These are phyloP conservation scores for Calonectria naviculata DNA, from an alignment of 2,329 filamentous ascomycete species.

Conservation along the genomic window DNA sequence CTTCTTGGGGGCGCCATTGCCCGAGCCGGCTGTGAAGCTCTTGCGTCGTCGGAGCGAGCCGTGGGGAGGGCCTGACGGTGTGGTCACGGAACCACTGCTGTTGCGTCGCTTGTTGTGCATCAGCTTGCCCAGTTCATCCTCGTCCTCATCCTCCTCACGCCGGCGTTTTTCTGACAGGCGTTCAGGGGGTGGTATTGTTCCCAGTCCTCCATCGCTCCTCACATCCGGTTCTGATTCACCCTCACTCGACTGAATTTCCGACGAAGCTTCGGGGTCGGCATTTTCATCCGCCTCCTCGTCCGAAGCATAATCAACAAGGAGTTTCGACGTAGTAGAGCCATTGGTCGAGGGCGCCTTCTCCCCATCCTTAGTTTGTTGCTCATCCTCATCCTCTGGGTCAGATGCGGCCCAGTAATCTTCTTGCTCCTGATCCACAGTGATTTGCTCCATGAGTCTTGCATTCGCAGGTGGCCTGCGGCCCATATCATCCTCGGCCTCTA, in stretches of 20 bases:
- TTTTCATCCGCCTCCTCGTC: slow-evolving; percentile 78
- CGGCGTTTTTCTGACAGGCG: slow-evolving; percentile 89
- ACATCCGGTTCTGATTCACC: slow-evolving; percentile 48
- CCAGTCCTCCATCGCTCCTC: slow-evolving; percentile 35
- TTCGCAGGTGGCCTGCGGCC: slow-evolving; percentile 55
- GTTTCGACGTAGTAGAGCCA: slow-evolving; percentile 72
- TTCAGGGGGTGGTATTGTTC: slow-evolving; percentile 72
- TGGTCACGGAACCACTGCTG: slow-evolving; percentile 62
- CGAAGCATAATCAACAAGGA: slow-evolving; percentile 91
- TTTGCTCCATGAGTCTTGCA: slow-evolving; percentile 77
- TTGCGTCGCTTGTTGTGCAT: slow-evolving; percentile 73
- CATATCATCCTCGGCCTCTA: slow-evolving; percentile 74
- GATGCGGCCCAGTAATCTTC: slow-evolving; percentile 95
- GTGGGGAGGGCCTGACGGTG: slow-evolving; percentile 48
- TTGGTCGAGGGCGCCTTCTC: slow-evolving; percentile 61
- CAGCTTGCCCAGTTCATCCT: slow-evolving; percentile 90
- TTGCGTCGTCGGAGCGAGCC: slow-evolving; percentile 46
- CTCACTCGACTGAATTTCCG: slow-evolving; percentile 40
- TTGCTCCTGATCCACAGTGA: slow-evolving; percentile 79
- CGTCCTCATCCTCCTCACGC: slow-evolving; percentile 89
- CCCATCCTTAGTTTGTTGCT: slow-evolving; percentile 49
- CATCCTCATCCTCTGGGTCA: slow-evolving; percentile 84
- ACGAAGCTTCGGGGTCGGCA: slow-evolving; percentile 66
- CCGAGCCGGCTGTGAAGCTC: slow-evolving; percentile 55
- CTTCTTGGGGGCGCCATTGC: slow-evolving; percentile 58